Percentiles rank a stretch among this genome's conserved stretches.
phyloP scores from a whole-genome alignment of 495 filamentous ascomycete genomes.

The Barbatosphaeria neglecta region DNA sequence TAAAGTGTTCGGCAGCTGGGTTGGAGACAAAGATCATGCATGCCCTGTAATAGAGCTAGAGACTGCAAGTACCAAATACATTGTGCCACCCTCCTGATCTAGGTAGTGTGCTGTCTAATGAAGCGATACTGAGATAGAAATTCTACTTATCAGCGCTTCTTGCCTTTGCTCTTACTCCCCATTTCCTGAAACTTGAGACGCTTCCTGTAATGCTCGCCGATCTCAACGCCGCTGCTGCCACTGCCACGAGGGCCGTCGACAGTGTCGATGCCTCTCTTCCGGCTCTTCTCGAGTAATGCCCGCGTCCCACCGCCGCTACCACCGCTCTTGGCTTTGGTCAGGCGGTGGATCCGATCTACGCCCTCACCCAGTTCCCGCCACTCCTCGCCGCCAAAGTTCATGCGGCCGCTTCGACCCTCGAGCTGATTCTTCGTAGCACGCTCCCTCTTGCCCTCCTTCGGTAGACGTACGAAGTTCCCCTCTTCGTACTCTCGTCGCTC shows the following conservation, averaged over 20 bases:
- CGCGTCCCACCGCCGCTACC: constrained; percentile 36
- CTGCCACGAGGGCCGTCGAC: constrained; percentile 45
- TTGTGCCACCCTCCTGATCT: too few relatives aligned
- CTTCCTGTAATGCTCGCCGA: constrained; percentile 65
- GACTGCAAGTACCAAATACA: too few relatives aligned
- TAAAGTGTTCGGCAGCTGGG: too few relatives aligned
- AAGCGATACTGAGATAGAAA: neutral
- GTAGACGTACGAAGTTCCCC: constrained; percentile 72
- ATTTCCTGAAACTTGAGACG: constrained; percentile 47
- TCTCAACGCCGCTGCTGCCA: constrained; percentile 34
- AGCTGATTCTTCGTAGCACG: constrained; percentile 35
- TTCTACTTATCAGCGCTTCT: neutral
- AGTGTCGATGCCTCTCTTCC: constrained; percentile 54
- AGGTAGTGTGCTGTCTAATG: neutral
- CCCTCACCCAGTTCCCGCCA: constrained; percentile 70
- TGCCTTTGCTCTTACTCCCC: neutral
- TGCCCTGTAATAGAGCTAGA: too few relatives aligned
- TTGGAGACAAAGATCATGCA: too few relatives aligned
- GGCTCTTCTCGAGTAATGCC: constrained; percentile 62
- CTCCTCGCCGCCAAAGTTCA: constrained; percentile 72
- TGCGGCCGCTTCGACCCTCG: constrained; percentile 26
- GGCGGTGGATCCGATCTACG: constrained; percentile 59
- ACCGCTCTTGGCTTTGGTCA: constrained; percentile 50
- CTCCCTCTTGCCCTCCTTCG: constrained; percentile 72
- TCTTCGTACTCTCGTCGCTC: constrained; percentile 76